These are phyloP conservation scores for Microdochium bolleyi DNA, from an alignment of 2,329 filamentous ascomycete genomes.

Conservation along the genomic window DNA sequence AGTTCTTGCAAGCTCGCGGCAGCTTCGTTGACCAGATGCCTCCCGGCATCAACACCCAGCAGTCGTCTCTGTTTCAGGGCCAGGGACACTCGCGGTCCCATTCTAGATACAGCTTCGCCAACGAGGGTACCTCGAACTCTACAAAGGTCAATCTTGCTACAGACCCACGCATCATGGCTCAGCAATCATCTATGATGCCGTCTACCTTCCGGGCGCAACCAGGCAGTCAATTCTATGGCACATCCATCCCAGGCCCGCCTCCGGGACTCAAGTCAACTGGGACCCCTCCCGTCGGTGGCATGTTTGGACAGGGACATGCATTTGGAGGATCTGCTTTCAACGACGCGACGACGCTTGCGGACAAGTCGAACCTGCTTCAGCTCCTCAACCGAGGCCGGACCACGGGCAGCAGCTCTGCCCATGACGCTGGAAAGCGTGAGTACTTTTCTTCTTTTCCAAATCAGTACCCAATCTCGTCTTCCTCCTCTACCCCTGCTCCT, in stretches of 20 bases:
- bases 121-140: conserved; percentile 57
- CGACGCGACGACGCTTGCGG: conserved; percentile 52
- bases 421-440: conserved; percentile 96
- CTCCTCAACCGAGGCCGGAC: conserved; percentile 69
- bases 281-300: conserved; percentile 70
- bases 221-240: conserved; percentile 68
- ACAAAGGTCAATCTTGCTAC: conserved; percentile 67
- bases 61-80: conserved; percentile 44
- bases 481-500: conserved; percentile 78
- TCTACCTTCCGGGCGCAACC: conserved; percentile 51
- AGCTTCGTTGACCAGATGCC: conserved; percentile 55
- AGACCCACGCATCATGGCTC: conserved; percentile 73
- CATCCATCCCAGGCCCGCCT: conserved; percentile 83
- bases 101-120: conserved; percentile 82
- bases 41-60: conserved; percentile 45
- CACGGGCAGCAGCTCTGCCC: conserved; percentile 60
- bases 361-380: conserved; percentile 63
- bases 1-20: conserved; percentile 60
- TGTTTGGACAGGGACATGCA: conserved; percentile 84
- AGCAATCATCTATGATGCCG: conserved; percentile 83
- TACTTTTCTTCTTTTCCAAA: conserved; percentile 90
- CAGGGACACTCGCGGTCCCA: conserved; percentile 72
- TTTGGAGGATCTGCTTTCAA: conserved; percentile 70
- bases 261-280: conserved; percentile 92
- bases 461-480: conserved; percentile 68